Evolutionary conservation across 805 yeast genomes (phyloP).

Genomic region (Candida yuanshanica): DNA sequence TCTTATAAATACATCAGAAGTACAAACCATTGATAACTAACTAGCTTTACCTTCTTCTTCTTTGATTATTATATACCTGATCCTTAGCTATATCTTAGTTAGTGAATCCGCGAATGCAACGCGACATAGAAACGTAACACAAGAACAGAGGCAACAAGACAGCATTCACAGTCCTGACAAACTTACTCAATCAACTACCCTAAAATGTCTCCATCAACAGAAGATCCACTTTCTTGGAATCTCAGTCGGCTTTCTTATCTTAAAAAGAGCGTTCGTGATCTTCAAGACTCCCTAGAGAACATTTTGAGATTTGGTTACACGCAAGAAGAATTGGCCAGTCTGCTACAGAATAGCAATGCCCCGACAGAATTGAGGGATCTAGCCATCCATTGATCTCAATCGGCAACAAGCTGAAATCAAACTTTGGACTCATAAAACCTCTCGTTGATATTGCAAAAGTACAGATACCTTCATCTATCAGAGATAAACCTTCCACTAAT

Average conservation of each 20-base stretch:
- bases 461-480: neutral
- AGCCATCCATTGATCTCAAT: neutral
- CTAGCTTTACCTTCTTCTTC: too few species aligned
- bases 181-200: neutral
- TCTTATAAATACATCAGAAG: too few species aligned
- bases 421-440: neutral
- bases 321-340: neutral
- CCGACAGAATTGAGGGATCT: neutral
- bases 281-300: constrained; percentile 4
- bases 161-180: neutral
- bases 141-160: too few species aligned
- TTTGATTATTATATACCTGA: too few species aligned
- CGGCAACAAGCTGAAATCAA: neutral
- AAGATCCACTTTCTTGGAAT: neutral
- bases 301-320: constrained; percentile 1
- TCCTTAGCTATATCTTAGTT: too few species aligned
- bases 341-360: neutral
- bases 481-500: neutral
- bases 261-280: constrained; percentile 4
- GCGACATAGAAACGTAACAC: too few species aligned
- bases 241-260: neutral
- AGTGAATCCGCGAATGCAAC: too few species aligned
- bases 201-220: neutral
- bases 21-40: too few species aligned
- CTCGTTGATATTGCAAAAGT: neutral